Conservation (phyloP, 2,329 filamentous ascomycete species). For the Canariomyces notabilis region DNA sequence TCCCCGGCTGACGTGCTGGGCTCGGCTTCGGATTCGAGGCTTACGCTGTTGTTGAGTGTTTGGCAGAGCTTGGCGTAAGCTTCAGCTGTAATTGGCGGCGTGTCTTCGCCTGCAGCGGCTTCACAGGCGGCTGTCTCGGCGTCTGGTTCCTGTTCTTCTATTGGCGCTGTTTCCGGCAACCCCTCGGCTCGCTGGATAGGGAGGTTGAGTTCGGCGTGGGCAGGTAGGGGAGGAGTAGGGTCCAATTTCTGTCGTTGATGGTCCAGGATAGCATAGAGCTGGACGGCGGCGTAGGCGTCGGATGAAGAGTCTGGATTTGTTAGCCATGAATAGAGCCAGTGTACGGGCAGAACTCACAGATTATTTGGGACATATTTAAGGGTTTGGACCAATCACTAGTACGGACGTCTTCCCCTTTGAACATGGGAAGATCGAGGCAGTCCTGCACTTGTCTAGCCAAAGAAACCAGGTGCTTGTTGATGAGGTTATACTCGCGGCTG, state of each 20-base stretch:
- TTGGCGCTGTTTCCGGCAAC: constrained; percentile 26
- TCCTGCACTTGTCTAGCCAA: constrained; percentile 67
- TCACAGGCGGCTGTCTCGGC: constrained; percentile 15
- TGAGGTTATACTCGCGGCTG: constrained; percentile 43
- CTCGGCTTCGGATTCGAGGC: constrained; percentile 23
- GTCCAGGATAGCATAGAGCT: constrained; percentile 69
- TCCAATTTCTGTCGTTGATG: constrained; percentile 58
- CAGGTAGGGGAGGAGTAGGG: constrained; percentile 67
- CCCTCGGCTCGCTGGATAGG: constrained; percentile 56
- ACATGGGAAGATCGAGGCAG: constrained; percentile 66
- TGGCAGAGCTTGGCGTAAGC: constrained; percentile 15
- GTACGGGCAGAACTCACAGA: constrained; percentile 52
- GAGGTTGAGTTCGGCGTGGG: constrained; percentile 59
- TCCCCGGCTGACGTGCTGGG: neutral
- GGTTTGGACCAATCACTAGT: constrained; percentile 67
- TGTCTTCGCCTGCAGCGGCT: constrained; percentile 9
- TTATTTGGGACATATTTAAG: constrained; percentile 60
- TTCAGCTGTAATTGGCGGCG: constrained; percentile 7
- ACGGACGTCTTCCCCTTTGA: constrained; percentile 66
- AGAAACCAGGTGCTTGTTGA: constrained; percentile 63
- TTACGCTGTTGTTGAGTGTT: constrained; percentile 23
- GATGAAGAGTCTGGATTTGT: constrained; percentile 62
- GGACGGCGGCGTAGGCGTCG: constrained; percentile 74
- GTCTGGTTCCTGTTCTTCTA: constrained; percentile 29
- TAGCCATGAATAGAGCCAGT: constrained; percentile 21